These are phyloP conservation scores for Primulina tabacum DNA, from an alignment of 257 asterid genomes.

Conservation along the genomic window DNA sequence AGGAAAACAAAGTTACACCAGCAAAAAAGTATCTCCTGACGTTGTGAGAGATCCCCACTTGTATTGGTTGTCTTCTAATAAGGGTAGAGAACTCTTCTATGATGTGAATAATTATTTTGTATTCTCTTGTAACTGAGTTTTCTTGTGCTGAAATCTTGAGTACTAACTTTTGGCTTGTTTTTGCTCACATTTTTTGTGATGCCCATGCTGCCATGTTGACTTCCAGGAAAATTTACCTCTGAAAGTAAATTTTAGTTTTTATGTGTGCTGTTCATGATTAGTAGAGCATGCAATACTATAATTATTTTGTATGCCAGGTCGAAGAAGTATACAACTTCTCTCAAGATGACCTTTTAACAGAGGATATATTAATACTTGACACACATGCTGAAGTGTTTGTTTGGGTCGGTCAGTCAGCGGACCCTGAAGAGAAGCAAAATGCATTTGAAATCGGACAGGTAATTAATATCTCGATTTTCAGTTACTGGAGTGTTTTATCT, in stretches of 20 bases:
- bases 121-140: constrained; percentile 6
- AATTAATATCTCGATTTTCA: constrained; percentile 21
- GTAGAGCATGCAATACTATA: constrained; percentile 41
- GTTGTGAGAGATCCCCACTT: constrained; percentile 85
- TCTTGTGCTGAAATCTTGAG: constrained; percentile 3
- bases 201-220: constrained; percentile 34
- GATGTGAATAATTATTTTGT: constrained; percentile 3
- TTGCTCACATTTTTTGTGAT: constrained; percentile 39
- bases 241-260: constrained; percentile 4
- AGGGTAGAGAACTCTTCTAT: constrained; percentile 45
- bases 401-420: constrained; percentile 96
- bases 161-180: constrained; percentile 17
- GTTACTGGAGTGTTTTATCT: constrained; percentile 14
- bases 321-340: constrained; percentile 92
- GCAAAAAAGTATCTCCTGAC: constrained; percentile 66
- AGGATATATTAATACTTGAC: constrained; percentile 84
- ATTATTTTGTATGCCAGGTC: constrained; percentile 39
- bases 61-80: constrained; percentile 60
- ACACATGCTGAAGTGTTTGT: constrained; percentile 89
- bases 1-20: constrained; percentile 89
- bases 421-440: constrained; percentile 74
- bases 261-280: constrained; percentile 15
- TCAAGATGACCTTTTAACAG: constrained; percentile 97
- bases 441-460: constrained; percentile 95
- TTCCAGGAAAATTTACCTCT: constrained; percentile 74